A percentile compares a stretch with the other conserved stretches of the same genome.
Evolutionary conservation across 2,329 filamentous ascomycete genomes (phyloP).

Genomic region (Blastomyces percursus): DNA sequence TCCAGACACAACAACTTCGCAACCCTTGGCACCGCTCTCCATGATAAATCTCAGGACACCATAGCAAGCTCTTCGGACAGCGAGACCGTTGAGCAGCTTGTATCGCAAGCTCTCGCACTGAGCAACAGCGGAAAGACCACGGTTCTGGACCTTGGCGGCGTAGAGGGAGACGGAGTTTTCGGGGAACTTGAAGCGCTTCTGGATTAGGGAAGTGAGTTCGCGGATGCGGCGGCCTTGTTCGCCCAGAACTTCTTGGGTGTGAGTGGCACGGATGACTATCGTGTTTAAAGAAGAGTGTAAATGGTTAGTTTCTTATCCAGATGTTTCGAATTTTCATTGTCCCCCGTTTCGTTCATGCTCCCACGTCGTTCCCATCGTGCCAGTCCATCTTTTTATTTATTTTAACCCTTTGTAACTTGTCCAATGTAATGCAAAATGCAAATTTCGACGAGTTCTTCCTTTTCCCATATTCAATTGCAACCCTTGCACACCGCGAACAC

Average conservation of each 20-base stretch:
- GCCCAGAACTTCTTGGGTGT: slow-evolving; percentile 99
- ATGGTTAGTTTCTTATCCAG: neutral
- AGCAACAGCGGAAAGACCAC: slow-evolving; percentile 97
- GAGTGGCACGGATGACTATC: slow-evolving; percentile 89
- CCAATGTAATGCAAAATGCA: neutral
- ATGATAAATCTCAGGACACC: slow-evolving; percentile 99
- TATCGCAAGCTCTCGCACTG: slow-evolving; percentile 99
- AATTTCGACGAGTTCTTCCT: neutral
- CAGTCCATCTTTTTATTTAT: neutral
- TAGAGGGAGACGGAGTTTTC: slow-evolving; percentile 99
- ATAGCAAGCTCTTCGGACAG: slow-evolving; percentile 97
- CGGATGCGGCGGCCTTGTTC: slow-evolving; percentile 99
- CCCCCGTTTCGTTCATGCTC: neutral
- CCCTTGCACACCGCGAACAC: slow-evolving; percentile 4
- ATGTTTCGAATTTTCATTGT: neutral
- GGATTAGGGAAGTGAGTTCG: slow-evolving; percentile 99
- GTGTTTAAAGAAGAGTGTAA: neutral
- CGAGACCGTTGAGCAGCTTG: slow-evolving; percentile 99
- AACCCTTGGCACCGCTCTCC: slow-evolving; percentile 99
- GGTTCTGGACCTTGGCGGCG: slow-evolving; percentile 99
- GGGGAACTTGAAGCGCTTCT: slow-evolving; percentile 99
- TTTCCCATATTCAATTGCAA: neutral
- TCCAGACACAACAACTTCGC: slow-evolving; percentile 97
- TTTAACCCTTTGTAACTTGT: neutral
- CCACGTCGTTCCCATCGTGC: neutral